A percentile compares a stretch with the other conserved stretches of the same genome.
phyloP scores from a whole-genome alignment of 495 filamentous ascomycete genomes.

The Mytilinidion resinicola region DNA sequence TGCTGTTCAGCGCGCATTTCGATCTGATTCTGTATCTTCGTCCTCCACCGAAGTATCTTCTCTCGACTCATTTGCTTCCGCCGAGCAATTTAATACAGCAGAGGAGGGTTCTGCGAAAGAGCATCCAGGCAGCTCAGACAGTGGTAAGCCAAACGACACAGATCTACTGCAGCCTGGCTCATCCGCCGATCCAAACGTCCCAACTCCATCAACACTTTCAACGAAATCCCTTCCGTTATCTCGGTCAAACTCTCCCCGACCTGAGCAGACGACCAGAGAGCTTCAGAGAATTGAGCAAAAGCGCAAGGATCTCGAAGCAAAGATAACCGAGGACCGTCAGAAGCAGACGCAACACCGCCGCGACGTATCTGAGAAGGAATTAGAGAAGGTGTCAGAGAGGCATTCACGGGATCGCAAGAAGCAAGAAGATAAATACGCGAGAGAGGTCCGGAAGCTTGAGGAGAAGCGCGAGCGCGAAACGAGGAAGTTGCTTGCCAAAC shows the following conservation, averaged over 20 bases:
- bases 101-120: background rate
- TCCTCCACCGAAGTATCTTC: slow-evolving; percentile 11
- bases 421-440: slow-evolving; percentile 58
- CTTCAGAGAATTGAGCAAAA: slow-evolving; percentile 66
- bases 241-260: slow-evolving; percentile 31
- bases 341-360: slow-evolving; percentile 47
- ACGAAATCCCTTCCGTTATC: slow-evolving; percentile 21
- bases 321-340: slow-evolving; percentile 48
- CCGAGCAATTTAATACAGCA: slow-evolving; percentile 30
- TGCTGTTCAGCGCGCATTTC: slow-evolving; percentile 2
- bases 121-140: too few species aligned
- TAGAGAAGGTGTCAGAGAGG: slow-evolving; percentile 50
- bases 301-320: slow-evolving; percentile 62
- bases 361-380: slow-evolving; percentile 43
- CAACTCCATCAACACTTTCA: slow-evolving; percentile 7
- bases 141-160: too few species aligned
- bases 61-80: slow-evolving; percentile 34
- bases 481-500: slow-evolving; percentile 32
- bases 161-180: background rate
- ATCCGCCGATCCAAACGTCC: background rate
- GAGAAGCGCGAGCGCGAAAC: slow-evolving; percentile 42
- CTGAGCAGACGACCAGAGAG: slow-evolving; percentile 57
- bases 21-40: slow-evolving; percentile 12
- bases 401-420: slow-evolving; percentile 54
- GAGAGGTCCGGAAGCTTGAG: slow-evolving; percentile 58